Evolutionary conservation across 345 rosid species (phyloP).

Genomic region (Citrus reticulata): DNA sequence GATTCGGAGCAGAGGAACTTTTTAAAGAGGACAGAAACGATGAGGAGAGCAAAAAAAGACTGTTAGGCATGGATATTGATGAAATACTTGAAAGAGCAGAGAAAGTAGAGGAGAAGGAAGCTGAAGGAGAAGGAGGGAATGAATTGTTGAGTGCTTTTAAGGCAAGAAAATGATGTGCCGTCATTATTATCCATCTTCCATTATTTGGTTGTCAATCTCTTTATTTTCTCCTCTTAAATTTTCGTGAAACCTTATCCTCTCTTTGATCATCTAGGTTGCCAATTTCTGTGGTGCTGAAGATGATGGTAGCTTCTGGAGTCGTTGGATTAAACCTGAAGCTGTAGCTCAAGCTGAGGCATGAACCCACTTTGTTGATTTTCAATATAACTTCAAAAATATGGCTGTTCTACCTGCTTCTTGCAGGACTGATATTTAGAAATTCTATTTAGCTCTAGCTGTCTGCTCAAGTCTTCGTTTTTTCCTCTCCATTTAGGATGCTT

Average conservation of each 20-base stretch:
- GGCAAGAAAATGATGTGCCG: slow-evolving; percentile 40
- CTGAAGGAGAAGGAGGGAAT: slow-evolving; percentile 53
- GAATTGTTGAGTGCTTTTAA: slow-evolving; percentile 96
- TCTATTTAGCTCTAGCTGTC: background rate
- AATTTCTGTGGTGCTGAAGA: slow-evolving; percentile 87
- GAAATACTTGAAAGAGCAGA: slow-evolving; percentile 98
- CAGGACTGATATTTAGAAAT: background rate
- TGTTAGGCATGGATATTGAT: slow-evolving; percentile 92
- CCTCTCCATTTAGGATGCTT: slow-evolving; percentile 57
- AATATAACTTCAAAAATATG: background rate
- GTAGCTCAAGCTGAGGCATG: slow-evolving; percentile 84
- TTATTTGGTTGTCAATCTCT: background rate
- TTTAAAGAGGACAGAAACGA: slow-evolving; percentile 95
- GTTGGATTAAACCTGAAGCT: slow-evolving; percentile 99
- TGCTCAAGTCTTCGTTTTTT: slow-evolving; percentile 5
- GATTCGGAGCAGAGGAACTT: slow-evolving; percentile 99
- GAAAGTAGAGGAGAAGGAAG: slow-evolving; percentile 85
- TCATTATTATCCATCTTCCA: background rate
- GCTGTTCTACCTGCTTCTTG: background rate
- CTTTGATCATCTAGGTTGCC: slow-evolving; percentile 62
- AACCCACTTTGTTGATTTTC: slow-evolving; percentile 10
- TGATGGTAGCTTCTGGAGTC: slow-evolving; percentile 99
- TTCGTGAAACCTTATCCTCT: slow-evolving; percentile 1
- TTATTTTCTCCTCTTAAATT: background rate
- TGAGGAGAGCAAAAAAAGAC: slow-evolving; percentile 92